These are phyloP conservation scores for Trametes punicea DNA, from an alignment of 768 basidiomycete genomes.

Conservation along the genomic window DNA sequence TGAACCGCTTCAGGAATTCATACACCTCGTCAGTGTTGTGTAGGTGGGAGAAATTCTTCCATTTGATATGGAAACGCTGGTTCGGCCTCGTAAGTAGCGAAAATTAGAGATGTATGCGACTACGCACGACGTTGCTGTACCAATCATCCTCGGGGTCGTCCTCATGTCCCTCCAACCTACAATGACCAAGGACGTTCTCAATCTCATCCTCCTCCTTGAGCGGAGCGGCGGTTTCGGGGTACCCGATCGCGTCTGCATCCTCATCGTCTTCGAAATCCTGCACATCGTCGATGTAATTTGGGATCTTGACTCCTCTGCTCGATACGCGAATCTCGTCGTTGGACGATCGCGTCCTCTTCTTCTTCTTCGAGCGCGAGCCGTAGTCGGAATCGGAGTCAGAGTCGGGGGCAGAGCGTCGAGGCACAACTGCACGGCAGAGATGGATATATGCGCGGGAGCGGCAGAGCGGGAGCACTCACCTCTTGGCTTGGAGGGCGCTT, in stretches of 20 bases:
- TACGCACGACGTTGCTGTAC: conserved; percentile 77
- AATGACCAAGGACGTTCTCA: conserved; percentile 85
- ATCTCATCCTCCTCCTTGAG: conserved; percentile 71
- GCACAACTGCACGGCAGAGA: conserved; percentile 36
- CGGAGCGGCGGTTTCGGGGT: conserved; percentile 36
- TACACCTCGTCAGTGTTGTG: conserved; percentile 99
- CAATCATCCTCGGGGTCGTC: conserved; percentile 78
- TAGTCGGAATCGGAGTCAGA: conserved; percentile 89
- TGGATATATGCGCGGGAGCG: conserved; percentile 15
- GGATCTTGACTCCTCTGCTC: conserved; percentile 70
- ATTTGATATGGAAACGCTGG: conserved; percentile 98
- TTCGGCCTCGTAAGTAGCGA: not conserved
- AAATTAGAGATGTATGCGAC: not conserved
- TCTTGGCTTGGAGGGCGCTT: conserved; percentile 55
- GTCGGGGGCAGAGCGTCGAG: conserved; percentile 46
- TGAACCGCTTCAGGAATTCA: conserved; percentile 92
- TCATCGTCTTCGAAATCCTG: conserved; percentile 75
- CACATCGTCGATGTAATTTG: conserved; percentile 75
- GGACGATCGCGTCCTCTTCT: conserved; percentile 58
- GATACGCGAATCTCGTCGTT: conserved; percentile 77
- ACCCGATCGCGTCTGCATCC: conserved; percentile 52
- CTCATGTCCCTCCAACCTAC: conserved; percentile 78
- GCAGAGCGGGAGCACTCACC: conserved; percentile 37
- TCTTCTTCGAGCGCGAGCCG: conserved; percentile 82
- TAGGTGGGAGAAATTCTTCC: conserved; percentile 97